phyloP scores from a whole-genome alignment of 2,329 filamentous ascomycete species.

The Lecanicillium sp. region DNA sequence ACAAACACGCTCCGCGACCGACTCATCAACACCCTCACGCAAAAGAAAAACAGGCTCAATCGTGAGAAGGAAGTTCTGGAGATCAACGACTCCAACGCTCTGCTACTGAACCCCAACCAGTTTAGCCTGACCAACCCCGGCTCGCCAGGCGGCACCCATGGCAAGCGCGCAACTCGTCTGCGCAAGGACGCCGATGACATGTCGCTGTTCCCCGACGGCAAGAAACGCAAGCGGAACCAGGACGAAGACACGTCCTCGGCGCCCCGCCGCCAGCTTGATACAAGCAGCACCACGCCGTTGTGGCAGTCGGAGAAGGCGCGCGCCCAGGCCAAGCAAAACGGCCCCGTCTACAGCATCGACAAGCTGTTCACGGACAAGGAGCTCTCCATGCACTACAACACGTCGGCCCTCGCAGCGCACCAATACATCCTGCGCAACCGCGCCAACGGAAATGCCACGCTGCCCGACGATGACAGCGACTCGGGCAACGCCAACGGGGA shows the following conservation, averaged over 20 bases:
- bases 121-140: conserved; percentile 60
- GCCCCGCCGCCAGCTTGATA: conserved; percentile 48
- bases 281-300: conserved; percentile 52
- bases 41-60: conserved; percentile 58
- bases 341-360: conserved; percentile 58
- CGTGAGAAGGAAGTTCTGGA: conserved; percentile 64
- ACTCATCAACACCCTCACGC: conserved; percentile 59
- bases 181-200: conserved; percentile 57
- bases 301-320: conserved; percentile 57
- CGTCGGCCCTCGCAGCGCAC: conserved; percentile 55
- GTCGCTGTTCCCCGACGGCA: conserved; percentile 46
- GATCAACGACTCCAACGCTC: conserved; percentile 59
- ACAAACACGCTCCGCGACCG: conserved; percentile 58
- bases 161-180: conserved; percentile 56
- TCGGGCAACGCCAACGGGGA: conserved; percentile 44
- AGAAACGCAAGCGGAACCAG: conserved; percentile 57
- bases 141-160: conserved; percentile 57
- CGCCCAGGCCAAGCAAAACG: conserved; percentile 48
- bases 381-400: conserved; percentile 59
- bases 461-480: conserved; percentile 49
- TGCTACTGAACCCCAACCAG: conserved; percentile 62
- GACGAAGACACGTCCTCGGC: conserved; percentile 57
- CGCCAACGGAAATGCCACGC: conserved; percentile 43
- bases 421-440: conserved; percentile 56
- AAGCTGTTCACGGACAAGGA: conserved; percentile 68